A percentile compares a stretch with the other conserved stretches of the same genome.
Evolutionary conservation across 2,329 filamentous ascomycete species (phyloP).

Genomic region (Cordyceps javanica): DNA sequence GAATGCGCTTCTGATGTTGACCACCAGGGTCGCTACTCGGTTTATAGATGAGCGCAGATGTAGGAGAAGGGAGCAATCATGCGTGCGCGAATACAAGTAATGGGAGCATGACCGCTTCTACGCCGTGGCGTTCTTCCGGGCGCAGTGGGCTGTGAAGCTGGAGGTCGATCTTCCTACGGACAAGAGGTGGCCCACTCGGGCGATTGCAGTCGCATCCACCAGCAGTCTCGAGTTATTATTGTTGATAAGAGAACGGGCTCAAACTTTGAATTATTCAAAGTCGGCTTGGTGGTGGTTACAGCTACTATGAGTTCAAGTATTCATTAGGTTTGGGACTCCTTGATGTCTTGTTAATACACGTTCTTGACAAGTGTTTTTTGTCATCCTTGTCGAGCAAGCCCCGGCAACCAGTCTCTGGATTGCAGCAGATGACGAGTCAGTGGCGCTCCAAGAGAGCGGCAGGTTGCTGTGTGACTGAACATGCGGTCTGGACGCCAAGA

Average conservation of each 20-base stretch:
- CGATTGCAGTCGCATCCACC: not conserved
- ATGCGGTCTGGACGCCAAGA: not conserved
- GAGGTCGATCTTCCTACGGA: not conserved
- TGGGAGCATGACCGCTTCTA: not conserved
- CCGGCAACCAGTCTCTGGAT: no score
- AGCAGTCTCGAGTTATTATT: not conserved
- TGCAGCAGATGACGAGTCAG: not conserved
- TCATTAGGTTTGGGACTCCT: not conserved
- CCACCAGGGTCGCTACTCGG: not conserved
- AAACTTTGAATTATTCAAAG: not conserved
- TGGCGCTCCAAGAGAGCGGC: not conserved
- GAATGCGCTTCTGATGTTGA: not conserved
- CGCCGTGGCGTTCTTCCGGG: not conserved
- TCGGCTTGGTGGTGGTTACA: no score
- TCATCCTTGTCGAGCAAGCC: not conserved
- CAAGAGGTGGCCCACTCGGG: not conserved
- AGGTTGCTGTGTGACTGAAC: not conserved
- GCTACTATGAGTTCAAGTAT: no score
- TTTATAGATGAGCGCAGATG: not conserved
- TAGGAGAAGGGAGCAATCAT: not conserved
- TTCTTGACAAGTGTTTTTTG: no score
- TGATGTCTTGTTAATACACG: not conserved
- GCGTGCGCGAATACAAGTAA: not conserved
- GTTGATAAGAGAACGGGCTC: not conserved
- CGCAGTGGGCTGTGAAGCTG: slow-evolving; percentile 8